Conservation (phyloP, 768 basidiomycete genomes). For the Sarcodon aspratus region DNA sequence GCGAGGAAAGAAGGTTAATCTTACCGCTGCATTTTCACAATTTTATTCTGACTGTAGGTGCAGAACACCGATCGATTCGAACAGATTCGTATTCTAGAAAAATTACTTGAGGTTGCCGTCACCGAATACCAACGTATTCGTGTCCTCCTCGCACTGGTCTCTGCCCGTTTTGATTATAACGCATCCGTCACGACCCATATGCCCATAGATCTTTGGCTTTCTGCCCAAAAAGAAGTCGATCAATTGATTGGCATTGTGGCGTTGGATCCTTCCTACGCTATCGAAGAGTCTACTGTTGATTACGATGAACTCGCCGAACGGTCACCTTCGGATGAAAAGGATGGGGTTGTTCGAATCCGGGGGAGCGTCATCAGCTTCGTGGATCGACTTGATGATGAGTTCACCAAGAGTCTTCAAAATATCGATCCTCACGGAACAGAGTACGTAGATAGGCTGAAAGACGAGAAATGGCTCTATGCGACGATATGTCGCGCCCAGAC, state of each 20-base stretch:
- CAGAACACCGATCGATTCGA: slow-evolving; percentile 95
- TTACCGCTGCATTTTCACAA: not conserved
- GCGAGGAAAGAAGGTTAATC: slow-evolving; percentile 83
- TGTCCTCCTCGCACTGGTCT: slow-evolving; percentile 86
- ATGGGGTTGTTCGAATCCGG: slow-evolving; percentile 74
- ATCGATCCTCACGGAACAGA: slow-evolving; percentile 99
- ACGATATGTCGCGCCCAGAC: slow-evolving; percentile 90
- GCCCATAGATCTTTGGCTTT: slow-evolving; percentile 85
- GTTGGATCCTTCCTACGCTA: slow-evolving; percentile 59
- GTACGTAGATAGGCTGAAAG: slow-evolving; percentile 92
- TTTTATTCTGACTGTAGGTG: not conserved
- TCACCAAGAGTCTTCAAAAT: slow-evolving; percentile 93
- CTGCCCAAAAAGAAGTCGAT: slow-evolving; percentile 83
- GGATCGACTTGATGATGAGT: slow-evolving; percentile 95
- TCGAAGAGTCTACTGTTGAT: slow-evolving; percentile 81
- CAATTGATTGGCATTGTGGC: slow-evolving; percentile 74
- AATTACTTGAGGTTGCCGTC: slow-evolving; percentile 72
- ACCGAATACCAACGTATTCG: slow-evolving; percentile 91
- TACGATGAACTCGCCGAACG: slow-evolving; percentile 89
- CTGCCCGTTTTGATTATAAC: slow-evolving; percentile 96
- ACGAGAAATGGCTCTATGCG: slow-evolving; percentile 89
- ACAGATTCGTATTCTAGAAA: slow-evolving; percentile 86
- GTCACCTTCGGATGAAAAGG: slow-evolving; percentile 56
- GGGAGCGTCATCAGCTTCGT: slow-evolving; percentile 95
- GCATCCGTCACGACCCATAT: slow-evolving; percentile 78